Conservation (phyloP, 306 rosid genomes). For the Neltuma alba region DNA sequence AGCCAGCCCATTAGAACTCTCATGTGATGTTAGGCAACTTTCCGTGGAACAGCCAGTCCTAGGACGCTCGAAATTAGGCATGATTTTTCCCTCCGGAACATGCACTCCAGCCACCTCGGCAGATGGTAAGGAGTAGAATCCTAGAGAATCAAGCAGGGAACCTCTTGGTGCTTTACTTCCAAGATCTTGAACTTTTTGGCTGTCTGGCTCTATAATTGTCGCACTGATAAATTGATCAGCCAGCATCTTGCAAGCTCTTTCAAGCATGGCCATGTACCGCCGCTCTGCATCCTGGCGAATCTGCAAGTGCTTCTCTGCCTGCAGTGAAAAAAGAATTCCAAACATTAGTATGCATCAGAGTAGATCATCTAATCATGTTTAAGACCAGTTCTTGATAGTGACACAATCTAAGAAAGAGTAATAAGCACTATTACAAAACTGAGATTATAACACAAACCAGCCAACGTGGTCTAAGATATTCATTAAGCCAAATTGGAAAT, state of each 20-base stretch:
- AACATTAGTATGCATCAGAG: conserved; percentile 38
- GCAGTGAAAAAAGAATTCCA: conserved; percentile 37
- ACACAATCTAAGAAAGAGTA: neutral
- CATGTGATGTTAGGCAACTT: conserved; percentile 90
- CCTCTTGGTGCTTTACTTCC: conserved; percentile 54
- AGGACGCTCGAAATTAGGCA: conserved; percentile 53
- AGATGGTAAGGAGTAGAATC: conserved; percentile 55
- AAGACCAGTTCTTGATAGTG: neutral
- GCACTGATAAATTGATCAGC: conserved; percentile 83
- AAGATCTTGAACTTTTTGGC: conserved; percentile 58
- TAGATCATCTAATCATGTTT: neutral
- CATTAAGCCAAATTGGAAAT: conserved; percentile 28
- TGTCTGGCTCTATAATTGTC: conserved; percentile 50
- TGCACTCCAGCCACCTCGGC: conserved; percentile 51
- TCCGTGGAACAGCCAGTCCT: conserved; percentile 85
- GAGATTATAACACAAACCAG: neutral
- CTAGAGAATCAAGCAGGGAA: conserved; percentile 55
- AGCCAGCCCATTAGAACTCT: conserved; percentile 68
- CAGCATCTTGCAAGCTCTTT: conserved; percentile 95
- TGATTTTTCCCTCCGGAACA: conserved; percentile 55
- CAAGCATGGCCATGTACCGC: conserved; percentile 89
- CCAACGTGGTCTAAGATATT: conserved; percentile 4
- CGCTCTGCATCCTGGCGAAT: conserved; percentile 94
- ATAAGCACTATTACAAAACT: neutral
- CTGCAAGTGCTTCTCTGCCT: conserved; percentile 98